These are phyloP conservation scores for Cytospora mali DNA, from an alignment of 2,329 filamentous ascomycete genomes.

Conservation along the genomic window DNA sequence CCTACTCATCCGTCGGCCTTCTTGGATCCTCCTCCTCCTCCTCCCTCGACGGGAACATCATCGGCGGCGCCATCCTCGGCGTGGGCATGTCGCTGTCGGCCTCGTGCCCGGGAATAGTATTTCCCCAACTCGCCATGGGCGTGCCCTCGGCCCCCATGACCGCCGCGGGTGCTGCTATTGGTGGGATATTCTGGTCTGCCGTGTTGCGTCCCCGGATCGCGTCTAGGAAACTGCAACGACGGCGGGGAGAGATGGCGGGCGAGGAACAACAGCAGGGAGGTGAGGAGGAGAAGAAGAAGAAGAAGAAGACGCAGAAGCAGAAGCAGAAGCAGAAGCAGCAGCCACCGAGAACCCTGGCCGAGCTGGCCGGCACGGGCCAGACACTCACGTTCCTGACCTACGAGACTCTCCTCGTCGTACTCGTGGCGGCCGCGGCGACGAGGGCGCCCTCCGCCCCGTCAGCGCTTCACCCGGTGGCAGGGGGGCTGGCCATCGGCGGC, in stretches of 20 bases:
- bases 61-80: slow-evolving; percentile 65
- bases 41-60: slow-evolving; percentile 64
- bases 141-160: slow-evolving; percentile 55
- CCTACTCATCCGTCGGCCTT: slow-evolving; percentile 54
- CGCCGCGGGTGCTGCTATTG: slow-evolving; percentile 56
- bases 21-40: slow-evolving; percentile 55
- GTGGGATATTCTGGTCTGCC: slow-evolving; percentile 56
- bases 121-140: slow-evolving; percentile 60
- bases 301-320: too few species aligned
- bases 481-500: slow-evolving; percentile 60
- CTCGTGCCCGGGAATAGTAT: slow-evolving; percentile 66
- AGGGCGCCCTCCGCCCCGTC: slow-evolving; percentile 37
- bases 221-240: slow-evolving; percentile 13
- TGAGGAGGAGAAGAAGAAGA: too few species aligned
- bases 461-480: slow-evolving; percentile 51
- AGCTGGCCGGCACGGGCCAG: slow-evolving; percentile 45
- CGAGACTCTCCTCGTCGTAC: slow-evolving; percentile 44
- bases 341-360: slow-evolving; percentile 36
- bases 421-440: slow-evolving; percentile 46
- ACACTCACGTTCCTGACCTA: slow-evolving; percentile 44
- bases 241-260: neutral
- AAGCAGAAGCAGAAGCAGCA: slow-evolving; percentile 4
- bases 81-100: slow-evolving; percentile 68
- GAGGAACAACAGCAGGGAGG: neutral
- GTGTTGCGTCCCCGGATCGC: slow-evolving; percentile 43